These are phyloP conservation scores for Cucurbitaria berberidis DNA, from an alignment of 2,329 filamentous ascomycete species.

Conservation along the genomic window DNA sequence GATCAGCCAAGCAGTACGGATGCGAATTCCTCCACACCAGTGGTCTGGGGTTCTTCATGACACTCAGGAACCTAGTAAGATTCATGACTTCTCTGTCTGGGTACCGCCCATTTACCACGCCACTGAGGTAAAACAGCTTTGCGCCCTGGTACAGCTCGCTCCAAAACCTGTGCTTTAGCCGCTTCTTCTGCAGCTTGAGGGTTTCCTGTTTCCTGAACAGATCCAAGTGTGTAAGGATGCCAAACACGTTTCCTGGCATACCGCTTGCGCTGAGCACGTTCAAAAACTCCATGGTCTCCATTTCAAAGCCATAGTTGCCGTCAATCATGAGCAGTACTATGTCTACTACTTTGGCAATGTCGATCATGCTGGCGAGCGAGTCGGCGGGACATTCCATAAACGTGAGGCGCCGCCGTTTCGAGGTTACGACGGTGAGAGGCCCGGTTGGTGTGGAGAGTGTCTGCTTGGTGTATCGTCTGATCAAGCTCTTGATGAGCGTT, in stretches of 20 bases:
- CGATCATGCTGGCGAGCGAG: constrained; percentile 94
- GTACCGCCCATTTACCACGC: constrained; percentile 95
- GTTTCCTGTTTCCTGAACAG: constrained; percentile 93
- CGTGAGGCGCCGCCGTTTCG: constrained; percentile 91
- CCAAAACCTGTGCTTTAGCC: constrained; percentile 95
- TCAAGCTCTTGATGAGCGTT: constrained; percentile 90
- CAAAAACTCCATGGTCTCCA: constrained; percentile 99
- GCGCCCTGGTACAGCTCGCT: constrained; percentile 96
- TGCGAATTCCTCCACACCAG: constrained; percentile 96
- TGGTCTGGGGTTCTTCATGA: constrained; percentile 99
- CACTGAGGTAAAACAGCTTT: constrained; percentile 94
- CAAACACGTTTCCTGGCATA: constrained; percentile 99
- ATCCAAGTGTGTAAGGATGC: constrained; percentile 94
- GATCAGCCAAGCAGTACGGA: constrained; percentile 91
- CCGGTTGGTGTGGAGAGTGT: constrained; percentile 87
- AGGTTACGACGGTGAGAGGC: constrained; percentile 94
- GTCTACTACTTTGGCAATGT: constrained; percentile 95
- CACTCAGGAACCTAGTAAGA: constrained; percentile 88
- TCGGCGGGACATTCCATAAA: constrained; percentile 96
- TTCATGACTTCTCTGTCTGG: constrained; percentile 97
- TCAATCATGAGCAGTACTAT: constrained; percentile 98
- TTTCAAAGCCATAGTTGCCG: constrained; percentile 98
- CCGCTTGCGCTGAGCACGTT: constrained; percentile 92
- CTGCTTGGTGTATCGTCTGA: constrained; percentile 94
- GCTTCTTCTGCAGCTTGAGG: constrained; percentile 92